Base-by-base conservation (phyloP, 2,329 filamentous ascomycete species). In the Pseudogymnoascus sp. region DNA sequence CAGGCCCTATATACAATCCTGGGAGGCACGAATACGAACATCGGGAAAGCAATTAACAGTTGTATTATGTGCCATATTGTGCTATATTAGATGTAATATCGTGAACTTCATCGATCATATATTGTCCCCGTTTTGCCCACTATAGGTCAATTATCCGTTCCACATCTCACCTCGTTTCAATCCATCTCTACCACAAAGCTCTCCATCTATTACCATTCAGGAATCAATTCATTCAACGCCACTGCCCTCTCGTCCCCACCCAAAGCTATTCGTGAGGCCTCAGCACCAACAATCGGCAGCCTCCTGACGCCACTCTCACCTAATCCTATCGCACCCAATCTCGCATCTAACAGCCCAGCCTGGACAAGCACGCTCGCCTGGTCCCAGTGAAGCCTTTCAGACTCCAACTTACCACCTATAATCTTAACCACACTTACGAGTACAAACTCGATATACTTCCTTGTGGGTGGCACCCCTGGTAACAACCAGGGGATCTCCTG, bases 341-440 rank as follows among this genome's bases (percentile, higher is more conserved):
- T 63, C 12, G 62, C 33, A 28, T 63, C 62, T 35, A 89, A 67
- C 36, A 88, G 69, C 0, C 84, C 86, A 5, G 83, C 70, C 68
- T 89, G 87, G 4, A 80, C 74, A n/a, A 89, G 72, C 7, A 83
- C 83, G 0, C 82, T 87, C 0, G 79, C 84, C 68, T 89, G 85
- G 62, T 89, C 86, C 86, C 86, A 89, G 8, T 81, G 78, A 11
- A 89, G 85, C 65, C 88, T 85, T 68, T 89, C 86, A 62, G 88
- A 84, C 63, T 83, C 86, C 0, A 89, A 72, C 1, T 83, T 78
- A 61, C 87, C 85, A 0, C 85, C 86, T 0, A 85, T 78, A 59
- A 89, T 77, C 33, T 84, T 84, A 0, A 89, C 84, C 2, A 89
- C 78, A 1, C 81, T 80, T 0, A 63, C 35, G 58, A 88, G 80